Conservation (phyloP, 768 basidiomycete genomes). For the Termitomyces sp. region DNA sequence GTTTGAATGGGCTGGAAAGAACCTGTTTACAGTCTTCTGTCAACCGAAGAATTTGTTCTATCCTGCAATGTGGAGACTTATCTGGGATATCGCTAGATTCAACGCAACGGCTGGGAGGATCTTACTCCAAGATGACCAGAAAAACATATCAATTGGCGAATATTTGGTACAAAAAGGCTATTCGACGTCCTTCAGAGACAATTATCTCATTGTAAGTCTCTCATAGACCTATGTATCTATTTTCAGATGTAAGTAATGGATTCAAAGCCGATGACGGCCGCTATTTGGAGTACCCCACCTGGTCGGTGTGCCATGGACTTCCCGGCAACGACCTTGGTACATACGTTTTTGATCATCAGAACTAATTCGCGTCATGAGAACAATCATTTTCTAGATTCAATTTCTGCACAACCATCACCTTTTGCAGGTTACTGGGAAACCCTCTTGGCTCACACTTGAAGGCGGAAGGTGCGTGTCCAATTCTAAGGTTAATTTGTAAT, state of each 20-base stretch:
- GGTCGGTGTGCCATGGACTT: conserved; percentile 68
- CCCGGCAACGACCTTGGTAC: conserved; percentile 64
- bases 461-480: conserved; percentile 57
- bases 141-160: conserved; percentile 52
- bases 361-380: not conserved
- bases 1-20: conserved; percentile 79
- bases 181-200: conserved; percentile 63
- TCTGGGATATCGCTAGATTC: conserved; percentile 71
- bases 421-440: conserved; percentile 66
- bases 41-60: conserved; percentile 60
- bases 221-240: not conserved
- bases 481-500: not conserved
- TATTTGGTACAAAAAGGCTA: conserved; percentile 65
- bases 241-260: not conserved
- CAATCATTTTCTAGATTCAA: conserved; percentile 38
- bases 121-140: conserved; percentile 25
- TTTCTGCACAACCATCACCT: conserved; percentile 77
- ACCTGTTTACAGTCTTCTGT: conserved; percentile 59
- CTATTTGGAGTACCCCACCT: conserved; percentile 78
- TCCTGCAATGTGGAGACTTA: conserved; percentile 65
- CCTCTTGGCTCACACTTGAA: conserved; percentile 67
- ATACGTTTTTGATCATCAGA: conserved; percentile 8
- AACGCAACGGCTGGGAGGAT: conserved; percentile 62
- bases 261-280: conserved; percentile 71
- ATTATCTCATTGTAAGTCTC: conserved; percentile 65